Conservation (phyloP, 1,284 basidiomycete genomes). For the Ceratobasidium theobromae region DNA sequence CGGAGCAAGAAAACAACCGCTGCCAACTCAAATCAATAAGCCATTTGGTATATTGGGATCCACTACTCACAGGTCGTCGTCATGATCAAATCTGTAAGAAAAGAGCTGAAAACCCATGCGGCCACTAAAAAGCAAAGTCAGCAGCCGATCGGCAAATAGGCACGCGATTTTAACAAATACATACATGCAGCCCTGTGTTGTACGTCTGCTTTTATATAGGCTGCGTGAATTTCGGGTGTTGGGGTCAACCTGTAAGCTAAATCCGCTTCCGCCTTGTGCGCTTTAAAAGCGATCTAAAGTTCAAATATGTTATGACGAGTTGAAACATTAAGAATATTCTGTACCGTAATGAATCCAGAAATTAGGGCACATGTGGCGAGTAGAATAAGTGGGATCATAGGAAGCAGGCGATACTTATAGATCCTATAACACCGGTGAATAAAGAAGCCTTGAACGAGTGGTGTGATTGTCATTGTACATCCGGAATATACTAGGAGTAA, state of each 20-base stretch:
- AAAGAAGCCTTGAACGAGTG: neutral
- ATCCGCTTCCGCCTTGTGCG: neutral
- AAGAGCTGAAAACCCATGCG: neutral
- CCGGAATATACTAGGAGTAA: neutral
- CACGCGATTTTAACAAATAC: too few relatives aligned
- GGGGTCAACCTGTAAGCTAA: neutral
- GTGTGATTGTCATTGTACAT: neutral
- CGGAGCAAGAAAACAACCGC: neutral
- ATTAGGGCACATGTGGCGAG: neutral
- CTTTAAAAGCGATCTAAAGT: neutral
- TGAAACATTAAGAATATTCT: too few relatives aligned
- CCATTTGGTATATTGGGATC: neutral
- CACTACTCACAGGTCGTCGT: neutral
- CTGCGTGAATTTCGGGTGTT: too few relatives aligned
- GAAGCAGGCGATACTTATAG: neutral
- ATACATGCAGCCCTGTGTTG: too few relatives aligned
- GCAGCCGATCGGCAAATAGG: neutral
- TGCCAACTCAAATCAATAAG: neutral
- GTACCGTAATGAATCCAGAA: neutral
- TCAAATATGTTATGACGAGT: too few relatives aligned
- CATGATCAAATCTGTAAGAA: neutral
- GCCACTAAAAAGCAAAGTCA: too few relatives aligned
- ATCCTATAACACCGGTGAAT: neutral
- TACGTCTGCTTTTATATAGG: too few relatives aligned
- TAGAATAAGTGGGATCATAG: neutral